Conservation (phyloP, 2,329 filamentous ascomycete genomes). For the Tolypocladium cylindrosporum region DNA sequence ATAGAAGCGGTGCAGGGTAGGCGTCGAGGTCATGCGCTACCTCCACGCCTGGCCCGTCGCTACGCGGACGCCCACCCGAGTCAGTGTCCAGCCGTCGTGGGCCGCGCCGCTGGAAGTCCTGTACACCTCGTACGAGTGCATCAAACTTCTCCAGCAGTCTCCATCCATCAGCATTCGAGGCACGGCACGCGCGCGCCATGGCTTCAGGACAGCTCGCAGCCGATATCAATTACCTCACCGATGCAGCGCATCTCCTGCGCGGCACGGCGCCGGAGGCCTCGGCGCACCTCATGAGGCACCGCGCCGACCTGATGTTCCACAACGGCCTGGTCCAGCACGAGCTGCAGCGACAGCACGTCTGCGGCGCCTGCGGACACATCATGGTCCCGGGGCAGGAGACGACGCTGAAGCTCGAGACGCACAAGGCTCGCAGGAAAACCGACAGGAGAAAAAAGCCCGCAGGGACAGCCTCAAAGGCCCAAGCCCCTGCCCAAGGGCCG, state of each 20-base stretch:
- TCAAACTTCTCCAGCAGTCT: background rate
- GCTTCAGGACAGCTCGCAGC: constrained; percentile 9
- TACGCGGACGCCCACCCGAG: background rate
- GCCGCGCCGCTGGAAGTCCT: background rate
- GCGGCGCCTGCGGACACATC: constrained; percentile 51
- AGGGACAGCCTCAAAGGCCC: background rate
- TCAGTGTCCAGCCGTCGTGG: background rate
- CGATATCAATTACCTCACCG: constrained; percentile 36
- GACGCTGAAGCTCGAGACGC: constrained; percentile 25
- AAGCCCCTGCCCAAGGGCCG: constrained; percentile 3
- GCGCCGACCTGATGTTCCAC: constrained; percentile 37
- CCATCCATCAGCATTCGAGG: background rate
- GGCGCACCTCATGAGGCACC: constrained; percentile 47
- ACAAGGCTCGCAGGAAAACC: background rate
- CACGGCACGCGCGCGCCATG: constrained; percentile 5
- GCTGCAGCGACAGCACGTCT: constrained; percentile 43
- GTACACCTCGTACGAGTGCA: background rate
- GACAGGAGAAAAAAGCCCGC: background rate
- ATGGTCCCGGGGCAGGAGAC: constrained; percentile 41
- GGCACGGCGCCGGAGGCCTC: constrained; percentile 44
- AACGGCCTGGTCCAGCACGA: constrained; percentile 34
- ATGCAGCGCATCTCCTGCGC: constrained; percentile 49
- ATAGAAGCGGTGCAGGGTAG: background rate
- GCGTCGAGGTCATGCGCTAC: background rate
- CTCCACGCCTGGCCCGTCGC: background rate